A percentile compares a stretch with the other conserved stretches of the same genome.
Evolutionary conservation across 176 grass and related monocot genomes (phyloP).

Genomic region (Saccharum spontaneum): DNA sequence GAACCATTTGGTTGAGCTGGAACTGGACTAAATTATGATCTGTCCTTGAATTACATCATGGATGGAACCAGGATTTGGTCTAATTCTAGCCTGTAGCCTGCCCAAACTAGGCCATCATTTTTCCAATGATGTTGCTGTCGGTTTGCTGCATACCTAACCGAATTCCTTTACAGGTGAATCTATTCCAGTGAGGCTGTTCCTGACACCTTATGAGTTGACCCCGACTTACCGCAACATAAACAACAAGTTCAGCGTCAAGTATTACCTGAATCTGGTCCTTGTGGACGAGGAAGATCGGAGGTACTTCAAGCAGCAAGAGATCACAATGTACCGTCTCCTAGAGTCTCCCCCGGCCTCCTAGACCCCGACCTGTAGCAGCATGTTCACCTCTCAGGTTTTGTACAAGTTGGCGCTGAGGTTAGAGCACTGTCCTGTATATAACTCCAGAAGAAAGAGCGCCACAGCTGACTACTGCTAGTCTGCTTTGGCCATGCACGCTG

Average conservation of each 20-base stretch:
- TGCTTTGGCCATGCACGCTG: not conserved
- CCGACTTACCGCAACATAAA: constrained; percentile 72
- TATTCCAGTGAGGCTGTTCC: constrained; percentile 80
- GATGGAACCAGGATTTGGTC: not conserved
- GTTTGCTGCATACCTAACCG: not conserved
- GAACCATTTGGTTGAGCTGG: not conserved
- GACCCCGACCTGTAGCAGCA: not conserved
- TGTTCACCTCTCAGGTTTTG: constrained; percentile 19
- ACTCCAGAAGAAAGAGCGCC: constrained; percentile 7
- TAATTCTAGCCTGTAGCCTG: not conserved
- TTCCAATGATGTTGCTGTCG: not conserved
- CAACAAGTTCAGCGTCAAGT: constrained; percentile 95
- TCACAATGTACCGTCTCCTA: constrained; percentile 63
- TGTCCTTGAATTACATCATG: not conserved
- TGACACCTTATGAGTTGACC: constrained; percentile 57
- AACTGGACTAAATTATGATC: not conserved
- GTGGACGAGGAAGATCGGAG: constrained; percentile 92
- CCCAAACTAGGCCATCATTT: not conserved
- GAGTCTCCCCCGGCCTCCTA: constrained; percentile 42
- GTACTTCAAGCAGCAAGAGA: constrained; percentile 96
- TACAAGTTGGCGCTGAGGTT: constrained; percentile 15
- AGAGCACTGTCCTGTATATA: constrained; percentile 39
- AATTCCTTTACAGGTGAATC: constrained; percentile 39
- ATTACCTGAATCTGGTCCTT: constrained; percentile 91
- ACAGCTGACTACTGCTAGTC: not conserved